Evolutionary conservation across 129 eudicot species (phyloP), one percentile per base, ranked within the genome.

Genomic region (Saussurea involucrata): DNA sequence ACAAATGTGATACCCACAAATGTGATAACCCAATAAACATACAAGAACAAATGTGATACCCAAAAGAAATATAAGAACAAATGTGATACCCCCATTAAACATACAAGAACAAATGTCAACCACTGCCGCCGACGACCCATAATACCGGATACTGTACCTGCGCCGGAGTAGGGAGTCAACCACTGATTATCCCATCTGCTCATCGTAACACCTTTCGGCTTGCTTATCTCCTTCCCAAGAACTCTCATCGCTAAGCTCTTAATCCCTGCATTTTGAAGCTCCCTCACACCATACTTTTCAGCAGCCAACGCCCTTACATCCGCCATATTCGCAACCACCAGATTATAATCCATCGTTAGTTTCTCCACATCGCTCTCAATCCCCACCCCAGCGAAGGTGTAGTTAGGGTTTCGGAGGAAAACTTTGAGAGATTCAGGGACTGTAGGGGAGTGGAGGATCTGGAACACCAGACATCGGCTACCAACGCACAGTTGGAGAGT

Each of bases 111-210:
- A n/a, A n/a, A n/a, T n/a, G n/a, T n/a, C n/a, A n/a, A n/a, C n/a
- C n/a, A n/a, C n/a, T n/a, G n/a, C n/a, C n/a, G n/a, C n/a, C n/a
- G n/a, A n/a, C n/a, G n/a, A n/a, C n/a, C n/a, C n/a, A n/a, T n/a
- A n/a, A n/a, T n/a, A n/a, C n/a, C 33, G 96, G 96, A 75, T 92
- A 92, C 77, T 70, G 69, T 6, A 92, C 85, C 82, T 92, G 97
- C 0, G 36, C 61, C 17, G 40, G 71, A 36, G n/a, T n/a, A n/a
- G n/a, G n/a, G n/a, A n/a, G 28, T 44, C 31, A 92, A 76, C 82
- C 82, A 83, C 24, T 22, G 17, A 4, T 65, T 44, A 74, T 89
- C 97, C 92, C 97, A 92, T 24, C 82, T 24, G 25, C 97, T 87
- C 88, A 77, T 72, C 4, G 90, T 84, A 13, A 89, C 69, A 1